phyloP scores from a whole-genome alignment of 495 filamentous ascomycete species.

The Tetracladium marchalianum region DNA sequence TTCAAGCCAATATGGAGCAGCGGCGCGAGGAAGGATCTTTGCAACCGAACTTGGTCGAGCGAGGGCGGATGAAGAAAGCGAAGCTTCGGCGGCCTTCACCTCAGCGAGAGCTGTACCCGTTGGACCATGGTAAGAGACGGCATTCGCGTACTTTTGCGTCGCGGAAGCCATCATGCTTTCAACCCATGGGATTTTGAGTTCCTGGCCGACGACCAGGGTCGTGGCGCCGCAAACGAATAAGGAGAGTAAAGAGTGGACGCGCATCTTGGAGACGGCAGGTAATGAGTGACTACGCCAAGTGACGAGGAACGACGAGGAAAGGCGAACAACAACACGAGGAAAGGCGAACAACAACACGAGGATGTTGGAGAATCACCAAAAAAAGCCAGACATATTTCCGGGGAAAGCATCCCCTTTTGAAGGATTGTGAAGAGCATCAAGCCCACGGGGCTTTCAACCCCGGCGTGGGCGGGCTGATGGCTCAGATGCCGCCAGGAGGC shows the following conservation, averaged over 20 bases:
- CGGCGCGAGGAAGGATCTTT: not conserved
- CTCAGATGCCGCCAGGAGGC: too few species aligned
- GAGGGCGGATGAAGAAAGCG: not conserved
- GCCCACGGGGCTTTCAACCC: too few species aligned
- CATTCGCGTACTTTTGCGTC: not conserved
- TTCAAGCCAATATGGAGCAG: conserved; percentile 19
- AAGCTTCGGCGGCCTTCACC: not conserved
- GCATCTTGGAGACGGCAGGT: too few species aligned
- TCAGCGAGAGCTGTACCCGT: not conserved
- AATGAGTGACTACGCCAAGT: too few species aligned
- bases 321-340: conserved; percentile 4
- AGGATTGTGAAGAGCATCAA: too few species aligned
- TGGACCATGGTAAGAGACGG: not conserved
- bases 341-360: conserved; percentile 1
- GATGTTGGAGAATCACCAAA: conserved; percentile 5
- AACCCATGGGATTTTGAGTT: not conserved
- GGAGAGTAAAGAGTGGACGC: too few species aligned
- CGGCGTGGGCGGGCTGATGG: too few species aligned
- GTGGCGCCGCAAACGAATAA: too few species aligned
- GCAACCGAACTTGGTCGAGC: not conserved
- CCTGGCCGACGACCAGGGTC: too few species aligned
- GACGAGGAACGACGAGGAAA: too few species aligned
- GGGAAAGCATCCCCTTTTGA: too few species aligned
- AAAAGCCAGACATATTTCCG: too few species aligned
- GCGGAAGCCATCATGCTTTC: not conserved